Evolutionary conservation across 2,329 filamentous ascomycete genomes (phyloP).

Genomic region (Keithomyces neogunnii): DNA sequence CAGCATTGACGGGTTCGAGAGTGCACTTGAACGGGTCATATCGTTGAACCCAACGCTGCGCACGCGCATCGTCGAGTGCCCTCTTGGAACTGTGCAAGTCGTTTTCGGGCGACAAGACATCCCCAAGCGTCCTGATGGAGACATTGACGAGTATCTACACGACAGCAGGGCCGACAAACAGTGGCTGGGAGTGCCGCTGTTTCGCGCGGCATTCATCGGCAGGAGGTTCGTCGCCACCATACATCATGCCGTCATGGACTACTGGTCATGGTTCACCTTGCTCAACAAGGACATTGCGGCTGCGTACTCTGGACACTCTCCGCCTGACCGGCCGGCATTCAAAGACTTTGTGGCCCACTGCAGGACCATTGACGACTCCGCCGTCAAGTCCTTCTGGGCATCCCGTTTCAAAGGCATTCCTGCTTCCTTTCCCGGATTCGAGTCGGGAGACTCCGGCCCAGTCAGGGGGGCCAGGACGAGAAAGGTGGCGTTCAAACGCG

Average conservation of each 20-base stretch:
- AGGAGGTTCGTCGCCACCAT: not conserved
- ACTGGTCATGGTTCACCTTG: constrained; percentile 1
- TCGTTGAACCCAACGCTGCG: not conserved
- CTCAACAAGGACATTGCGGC: not conserved
- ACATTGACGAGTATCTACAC: not conserved
- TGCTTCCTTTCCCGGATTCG: not conserved
- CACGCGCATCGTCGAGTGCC: not conserved
- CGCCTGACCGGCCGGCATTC: constrained; percentile 1
- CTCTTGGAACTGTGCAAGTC: not conserved
- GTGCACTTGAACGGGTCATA: not conserved
- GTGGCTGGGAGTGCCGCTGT: constrained; percentile 1
- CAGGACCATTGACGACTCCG: not conserved
- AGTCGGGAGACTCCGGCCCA: not conserved
- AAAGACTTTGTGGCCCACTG: constrained; percentile 4
- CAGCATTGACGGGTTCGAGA: not conserved
- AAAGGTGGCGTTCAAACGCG: not conserved
- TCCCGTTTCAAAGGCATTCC: not conserved
- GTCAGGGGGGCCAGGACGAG: not conserved
- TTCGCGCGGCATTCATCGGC: not conserved
- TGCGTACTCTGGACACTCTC: not conserved
- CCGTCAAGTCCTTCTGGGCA: constrained; percentile 1
- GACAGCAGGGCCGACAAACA: not conserved
- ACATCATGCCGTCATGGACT: constrained; percentile 5
- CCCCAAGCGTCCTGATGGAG: not conserved
- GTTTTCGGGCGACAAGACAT: not conserved